Evolutionary conservation across 2,329 filamentous ascomycete species (phyloP).

Genomic region (Diaporthe australafricana): DNA sequence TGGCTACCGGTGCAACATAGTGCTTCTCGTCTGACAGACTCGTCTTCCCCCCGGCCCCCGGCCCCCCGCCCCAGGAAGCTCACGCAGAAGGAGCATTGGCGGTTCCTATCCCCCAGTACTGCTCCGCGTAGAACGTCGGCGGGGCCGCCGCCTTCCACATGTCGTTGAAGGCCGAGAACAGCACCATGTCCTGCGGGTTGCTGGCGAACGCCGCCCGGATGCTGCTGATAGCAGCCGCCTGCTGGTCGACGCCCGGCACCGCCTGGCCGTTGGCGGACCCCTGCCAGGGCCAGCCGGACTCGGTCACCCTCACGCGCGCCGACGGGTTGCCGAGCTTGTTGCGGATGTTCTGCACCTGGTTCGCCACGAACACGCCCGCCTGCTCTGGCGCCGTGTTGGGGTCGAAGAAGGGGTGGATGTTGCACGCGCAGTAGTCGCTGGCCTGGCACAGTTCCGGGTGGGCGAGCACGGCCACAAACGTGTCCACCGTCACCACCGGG

Average conservation of each 20-base stretch:
- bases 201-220: conserved; percentile 70
- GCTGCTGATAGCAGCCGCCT: conserved; percentile 72
- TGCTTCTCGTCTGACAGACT: not conserved
- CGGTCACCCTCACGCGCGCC: conserved; percentile 79
- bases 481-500: conserved; percentile 84
- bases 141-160: conserved; percentile 77
- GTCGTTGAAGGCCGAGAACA: conserved; percentile 86
- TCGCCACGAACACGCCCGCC: conserved; percentile 75
- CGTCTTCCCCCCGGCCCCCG: not conserved
- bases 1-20: not conserved
- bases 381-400: conserved; percentile 65
- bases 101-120: conserved; percentile 76
- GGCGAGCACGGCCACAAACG: conserved; percentile 73
- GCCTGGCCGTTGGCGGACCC: conserved; percentile 75
- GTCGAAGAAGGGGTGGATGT: conserved; percentile 89
- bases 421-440: conserved; percentile 84
- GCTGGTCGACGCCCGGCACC: conserved; percentile 76
- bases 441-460: conserved; percentile 77
- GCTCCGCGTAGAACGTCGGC: conserved; percentile 77
- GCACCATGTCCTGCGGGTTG: conserved; percentile 66
- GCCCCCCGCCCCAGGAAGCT: not conserved
- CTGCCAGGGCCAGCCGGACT: conserved; percentile 85
- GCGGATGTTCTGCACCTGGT: conserved; percentile 61
- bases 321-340: conserved; percentile 52
- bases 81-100: conserved; percentile 36